phyloP scores from a whole-genome alignment of 148 eudicot genomes.

The Gaultheria prostrata region DNA sequence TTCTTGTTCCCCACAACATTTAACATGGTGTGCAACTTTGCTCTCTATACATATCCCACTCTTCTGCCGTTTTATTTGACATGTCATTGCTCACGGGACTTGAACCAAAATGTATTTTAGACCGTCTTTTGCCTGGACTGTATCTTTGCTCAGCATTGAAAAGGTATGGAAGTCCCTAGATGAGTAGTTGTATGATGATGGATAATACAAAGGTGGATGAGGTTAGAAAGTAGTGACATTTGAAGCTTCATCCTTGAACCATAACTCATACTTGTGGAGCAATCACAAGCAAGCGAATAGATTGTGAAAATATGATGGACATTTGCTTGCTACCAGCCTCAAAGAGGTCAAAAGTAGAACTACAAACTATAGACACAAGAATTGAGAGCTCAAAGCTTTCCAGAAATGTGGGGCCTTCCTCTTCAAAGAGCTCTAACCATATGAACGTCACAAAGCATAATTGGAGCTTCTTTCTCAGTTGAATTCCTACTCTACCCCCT shows the following conservation, averaged over 20 bases:
- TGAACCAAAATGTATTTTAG: not conserved
- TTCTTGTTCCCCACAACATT: not conserved
- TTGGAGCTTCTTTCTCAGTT: not conserved
- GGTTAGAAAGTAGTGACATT: not conserved
- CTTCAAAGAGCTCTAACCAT: not conserved
- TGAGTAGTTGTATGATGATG: not conserved
- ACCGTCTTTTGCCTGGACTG: not conserved
- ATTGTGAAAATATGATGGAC: not conserved
- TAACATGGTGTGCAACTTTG: not conserved
- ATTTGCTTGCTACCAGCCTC: not conserved
- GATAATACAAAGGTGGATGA: not conserved
- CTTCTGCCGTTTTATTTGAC: not conserved
- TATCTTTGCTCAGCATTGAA: not conserved
- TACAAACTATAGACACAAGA: not conserved
- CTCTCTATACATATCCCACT: not conserved
- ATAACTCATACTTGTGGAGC: not conserved
- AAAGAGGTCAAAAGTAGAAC: not conserved
- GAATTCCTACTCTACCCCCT: not conserved
- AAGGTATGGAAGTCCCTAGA: not conserved
- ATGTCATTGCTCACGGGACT: not conserved
- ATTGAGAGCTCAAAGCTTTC: not conserved
- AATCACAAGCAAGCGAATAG: too few relatives aligned
- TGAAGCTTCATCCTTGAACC: not conserved
- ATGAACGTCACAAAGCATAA: not conserved
- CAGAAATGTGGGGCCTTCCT: not conserved